Base-by-base conservation (phyloP, 2,329 filamentous ascomycete genomes). In the Endothia cerciana region DNA sequence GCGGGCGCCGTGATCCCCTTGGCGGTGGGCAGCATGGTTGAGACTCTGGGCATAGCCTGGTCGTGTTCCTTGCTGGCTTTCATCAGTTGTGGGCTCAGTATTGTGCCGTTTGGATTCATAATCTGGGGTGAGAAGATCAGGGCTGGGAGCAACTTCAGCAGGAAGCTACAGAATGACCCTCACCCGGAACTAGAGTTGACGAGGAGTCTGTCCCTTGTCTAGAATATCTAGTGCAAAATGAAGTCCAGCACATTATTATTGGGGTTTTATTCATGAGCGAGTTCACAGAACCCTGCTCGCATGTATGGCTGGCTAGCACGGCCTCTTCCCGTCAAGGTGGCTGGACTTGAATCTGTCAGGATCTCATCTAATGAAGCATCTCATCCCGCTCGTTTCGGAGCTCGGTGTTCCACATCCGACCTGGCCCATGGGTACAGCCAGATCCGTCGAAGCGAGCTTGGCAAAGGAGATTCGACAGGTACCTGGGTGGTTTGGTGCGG, bases 51-150 rank as follows among this genome's bases (percentile, higher is more conserved):
- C 0, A 71, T 76, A 7, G 69, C 70, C 0, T 74, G 73, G 73
- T 82, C 82, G 2, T 84, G 82, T 47, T 82, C 78, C 59, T 61
- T 85, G 53, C 70, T 86, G 25, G 83, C 82, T 0, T 81, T 83
- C 36, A 73, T 85, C 63, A 81, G 79, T 61, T 67, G 82, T 4
- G 75, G 71, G 2, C 74, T 86, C 73, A 80, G 79, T 41, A 70
- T 80, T 2, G 81, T 85, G 55, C 83, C 83, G 2, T 84, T 85
- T 71, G 76, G 78, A 4, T 86, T 85, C 67, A 74, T 85, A 38
- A 76, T 73, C 63, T 83, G 79, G 70, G 73, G 71, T 0, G 77
- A 78, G 4, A 74, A 70, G 68, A 81, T 86, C 59, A 75, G 83
- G 41, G 78, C 76, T 56, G 77, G 75, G 41, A 82, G 79, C 65